Evolutionary conservation across 768 basidiomycete genomes (phyloP).

Genomic region (Boletus reticulatus): DNA sequence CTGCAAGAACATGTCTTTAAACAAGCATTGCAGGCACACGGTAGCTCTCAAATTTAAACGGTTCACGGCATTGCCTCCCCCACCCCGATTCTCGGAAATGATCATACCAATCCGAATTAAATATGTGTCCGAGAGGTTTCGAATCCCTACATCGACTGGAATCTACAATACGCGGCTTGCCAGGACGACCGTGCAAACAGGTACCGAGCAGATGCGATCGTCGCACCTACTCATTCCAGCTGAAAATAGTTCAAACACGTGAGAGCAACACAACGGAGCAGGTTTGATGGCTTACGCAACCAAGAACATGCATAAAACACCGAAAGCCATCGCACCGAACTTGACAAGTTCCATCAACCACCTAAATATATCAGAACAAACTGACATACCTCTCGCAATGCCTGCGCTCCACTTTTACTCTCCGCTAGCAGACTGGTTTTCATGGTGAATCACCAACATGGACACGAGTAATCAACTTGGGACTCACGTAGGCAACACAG

Average conservation of each 20-base stretch:
- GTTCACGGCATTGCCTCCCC: constrained; percentile 24
- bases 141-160: not conserved
- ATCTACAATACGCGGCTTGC: constrained; percentile 5
- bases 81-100: constrained; percentile 8
- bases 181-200: not conserved
- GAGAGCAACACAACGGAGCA: constrained; percentile 16
- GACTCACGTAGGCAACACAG: constrained; percentile 85
- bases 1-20: constrained; percentile 4
- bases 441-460: constrained; percentile 12
- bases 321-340: constrained; percentile 91
- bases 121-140: not conserved
- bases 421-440: constrained; percentile 70
- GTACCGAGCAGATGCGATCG: constrained; percentile 7
- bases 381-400: constrained; percentile 74
- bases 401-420: constrained; percentile 84
- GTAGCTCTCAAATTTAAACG: constrained; percentile 22
- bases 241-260: constrained; percentile 31
- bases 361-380: constrained; percentile 10
- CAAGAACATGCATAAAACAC: constrained; percentile 88
- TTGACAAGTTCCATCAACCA: constrained; percentile 36
- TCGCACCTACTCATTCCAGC: constrained; percentile 72
- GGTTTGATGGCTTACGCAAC: constrained; percentile 68
- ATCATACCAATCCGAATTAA: not conserved
- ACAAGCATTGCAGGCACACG: constrained; percentile 15
- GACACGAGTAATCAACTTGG: constrained; percentile 2